Evolutionary conservation across 2,329 filamentous ascomycete genomes (phyloP).

Genomic region (Hypoxylon sp.): DNA sequence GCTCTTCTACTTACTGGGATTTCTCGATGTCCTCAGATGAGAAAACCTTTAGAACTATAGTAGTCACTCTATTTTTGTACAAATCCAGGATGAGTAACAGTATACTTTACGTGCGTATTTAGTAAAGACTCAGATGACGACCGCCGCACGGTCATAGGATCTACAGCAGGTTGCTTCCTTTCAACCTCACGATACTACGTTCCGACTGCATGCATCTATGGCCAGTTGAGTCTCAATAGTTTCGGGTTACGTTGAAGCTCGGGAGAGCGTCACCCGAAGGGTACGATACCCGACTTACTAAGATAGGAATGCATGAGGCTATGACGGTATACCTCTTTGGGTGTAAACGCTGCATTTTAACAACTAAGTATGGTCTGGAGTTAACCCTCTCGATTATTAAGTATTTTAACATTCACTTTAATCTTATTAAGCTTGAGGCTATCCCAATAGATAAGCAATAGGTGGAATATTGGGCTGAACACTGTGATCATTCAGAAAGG

Average conservation of each 20-base stretch:
- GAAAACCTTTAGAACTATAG: background rate
- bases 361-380: conserved; percentile 5
- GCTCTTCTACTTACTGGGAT: background rate
- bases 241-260: conserved; percentile 8
- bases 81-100: background rate
- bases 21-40: background rate
- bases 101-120: background rate
- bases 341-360: conserved; percentile 6
- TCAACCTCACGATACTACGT: conserved; percentile 13
- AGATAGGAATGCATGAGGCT: conserved; percentile 20
- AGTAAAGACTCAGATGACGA: conserved; percentile 13
- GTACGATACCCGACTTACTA: conserved; percentile 40
- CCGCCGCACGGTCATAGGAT: conserved; percentile 2
- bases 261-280: conserved; percentile 33
- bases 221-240: conserved; percentile 11
- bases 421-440: conserved; percentile 5
- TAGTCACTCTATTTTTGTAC: conserved; percentile 4
- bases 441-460: conserved; percentile 3
- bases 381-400: conserved; percentile 7
- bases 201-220: background rate
- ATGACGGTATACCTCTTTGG: conserved; percentile 22
- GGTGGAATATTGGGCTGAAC: conserved; percentile 32
- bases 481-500: conserved; percentile 6
- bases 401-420: conserved; percentile 8
- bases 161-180: conserved; percentile 13